Percentiles rank a stretch among this genome's conserved stretches.
phyloP scores from a whole-genome alignment of 108 stramenopile species.

The Cylindrotheca fusiformis region DNA sequence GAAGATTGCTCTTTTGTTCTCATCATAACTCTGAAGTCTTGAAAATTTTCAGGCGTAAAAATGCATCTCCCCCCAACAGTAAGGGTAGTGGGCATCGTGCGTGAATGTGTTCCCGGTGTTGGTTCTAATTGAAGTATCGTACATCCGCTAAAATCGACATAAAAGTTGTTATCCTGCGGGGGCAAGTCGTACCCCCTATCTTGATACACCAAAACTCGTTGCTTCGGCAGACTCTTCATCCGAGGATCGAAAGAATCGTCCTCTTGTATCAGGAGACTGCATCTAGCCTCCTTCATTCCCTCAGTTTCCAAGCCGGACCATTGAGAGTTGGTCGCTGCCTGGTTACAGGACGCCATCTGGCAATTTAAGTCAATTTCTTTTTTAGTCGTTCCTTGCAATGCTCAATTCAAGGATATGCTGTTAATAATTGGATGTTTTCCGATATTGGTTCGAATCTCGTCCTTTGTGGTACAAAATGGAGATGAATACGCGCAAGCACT shows the following conservation, averaged over 20 bases:
- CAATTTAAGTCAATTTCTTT: too few relatives aligned
- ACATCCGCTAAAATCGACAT: conserved; percentile 47
- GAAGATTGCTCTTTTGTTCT: conserved; percentile 51
- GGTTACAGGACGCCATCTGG: too few relatives aligned
- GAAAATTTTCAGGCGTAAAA: conserved; percentile 55
- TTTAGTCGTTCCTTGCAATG: too few relatives aligned
- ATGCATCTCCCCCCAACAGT: conserved; percentile 59
- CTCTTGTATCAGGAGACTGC: conserved; percentile 45
- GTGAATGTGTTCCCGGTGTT: conserved; percentile 20
- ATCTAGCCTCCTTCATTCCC: conserved; percentile 53
- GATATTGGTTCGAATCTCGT: too few relatives aligned
- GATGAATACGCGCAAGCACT: too few relatives aligned
- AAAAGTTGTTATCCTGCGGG: conserved; percentile 28
- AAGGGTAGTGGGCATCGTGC: conserved; percentile 56
- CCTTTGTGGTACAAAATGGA: too few relatives aligned
- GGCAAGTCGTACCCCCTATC: conserved; percentile 44
- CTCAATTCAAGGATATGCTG: too few relatives aligned
- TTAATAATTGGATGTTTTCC: too few relatives aligned
- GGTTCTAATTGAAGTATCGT: conserved; percentile 63
- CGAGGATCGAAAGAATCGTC: conserved; percentile 38
- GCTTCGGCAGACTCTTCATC: conserved; percentile 45
- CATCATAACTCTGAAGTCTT: conserved; percentile 71
- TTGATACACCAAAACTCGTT: conserved; percentile 54
- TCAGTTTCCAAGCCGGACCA: conserved; percentile 63
- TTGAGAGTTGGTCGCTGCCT: too few relatives aligned